These are phyloP conservation scores for Penicillium psychrosexuale DNA, from an alignment of 2,329 filamentous ascomycete genomes.

Conservation along the genomic window DNA sequence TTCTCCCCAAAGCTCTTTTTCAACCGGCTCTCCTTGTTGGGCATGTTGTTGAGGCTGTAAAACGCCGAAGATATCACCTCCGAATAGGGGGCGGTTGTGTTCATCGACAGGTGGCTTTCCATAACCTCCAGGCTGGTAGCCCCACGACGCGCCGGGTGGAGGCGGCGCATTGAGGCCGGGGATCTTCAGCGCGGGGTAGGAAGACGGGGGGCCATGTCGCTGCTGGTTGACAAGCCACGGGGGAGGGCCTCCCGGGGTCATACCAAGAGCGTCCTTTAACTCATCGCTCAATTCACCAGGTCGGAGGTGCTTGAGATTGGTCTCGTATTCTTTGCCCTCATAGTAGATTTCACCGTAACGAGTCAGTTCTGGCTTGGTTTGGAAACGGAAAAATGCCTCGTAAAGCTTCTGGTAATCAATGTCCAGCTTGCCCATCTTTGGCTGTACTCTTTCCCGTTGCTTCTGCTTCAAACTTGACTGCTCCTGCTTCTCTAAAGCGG, in stretches of 20 bases:
- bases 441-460: conserved; percentile 87
- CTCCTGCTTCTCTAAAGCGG: conserved; percentile 91
- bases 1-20: conserved; percentile 88
- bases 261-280: conserved; percentile 87
- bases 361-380: conserved; percentile 91
- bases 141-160: conserved; percentile 85
- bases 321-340: conserved; percentile 97
- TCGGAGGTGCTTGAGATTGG: conserved; percentile 83
- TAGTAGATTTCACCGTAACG: conserved; percentile 99
- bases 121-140: conserved; percentile 91
- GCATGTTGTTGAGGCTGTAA: conserved; percentile 59
- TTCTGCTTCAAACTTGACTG: conserved; percentile 91
- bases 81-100: conserved; percentile 84
- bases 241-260: conserved; percentile 86
- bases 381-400: conserved; percentile 96
- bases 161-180: conserved; percentile 91
- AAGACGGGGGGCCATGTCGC: conserved; percentile 85
- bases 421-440: conserved; percentile 95
- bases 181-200: conserved; percentile 92
- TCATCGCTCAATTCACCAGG: conserved; percentile 87
- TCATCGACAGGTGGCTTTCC: conserved; percentile 95
- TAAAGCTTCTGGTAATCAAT: conserved; percentile 99
- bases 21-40: conserved; percentile 72
- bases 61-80: conserved; percentile 91
- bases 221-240: conserved; percentile 98